Conservation (phyloP, 768 basidiomycete genomes). For the Asterophora parasitica region DNA sequence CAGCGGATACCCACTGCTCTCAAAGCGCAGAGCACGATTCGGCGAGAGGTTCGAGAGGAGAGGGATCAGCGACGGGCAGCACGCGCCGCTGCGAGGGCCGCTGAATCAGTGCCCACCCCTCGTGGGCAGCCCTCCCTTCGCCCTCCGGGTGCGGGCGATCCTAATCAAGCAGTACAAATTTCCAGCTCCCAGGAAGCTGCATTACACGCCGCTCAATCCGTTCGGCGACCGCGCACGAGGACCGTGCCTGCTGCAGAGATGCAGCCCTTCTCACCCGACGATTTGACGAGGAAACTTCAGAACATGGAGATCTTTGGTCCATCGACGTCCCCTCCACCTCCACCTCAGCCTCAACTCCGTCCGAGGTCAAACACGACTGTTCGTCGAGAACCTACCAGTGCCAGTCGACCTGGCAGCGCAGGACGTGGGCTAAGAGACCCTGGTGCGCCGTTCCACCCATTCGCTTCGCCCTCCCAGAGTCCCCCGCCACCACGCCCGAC, state of each 20-base stretch:
- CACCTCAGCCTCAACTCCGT: not conserved
- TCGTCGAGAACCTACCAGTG: slow-evolving; percentile 4
- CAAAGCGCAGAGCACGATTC: slow-evolving; percentile 76
- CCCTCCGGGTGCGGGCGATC: slow-evolving; percentile 30
- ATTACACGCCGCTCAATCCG: slow-evolving; percentile 27
- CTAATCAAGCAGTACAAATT: slow-evolving; percentile 9
- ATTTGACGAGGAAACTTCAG: slow-evolving; percentile 54
- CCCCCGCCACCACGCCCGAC: slow-evolving; percentile 34
- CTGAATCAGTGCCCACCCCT: slow-evolving; percentile 17
- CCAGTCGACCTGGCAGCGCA: slow-evolving; percentile 15
- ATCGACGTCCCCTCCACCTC: slow-evolving; percentile 9
- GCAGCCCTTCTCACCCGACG: slow-evolving; percentile 48
- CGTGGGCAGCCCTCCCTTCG: slow-evolving; percentile 29
- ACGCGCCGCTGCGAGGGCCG: slow-evolving; percentile 28
- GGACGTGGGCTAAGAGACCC: slow-evolving; percentile 13
- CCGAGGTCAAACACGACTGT: slow-evolving; percentile 6
- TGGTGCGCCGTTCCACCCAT: slow-evolving; percentile 1
- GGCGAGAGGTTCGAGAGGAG: slow-evolving; percentile 66
- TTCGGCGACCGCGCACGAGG: slow-evolving; percentile 36
- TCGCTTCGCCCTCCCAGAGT: slow-evolving; percentile 7
- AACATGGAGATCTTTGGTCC: slow-evolving; percentile 37
- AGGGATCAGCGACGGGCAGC: slow-evolving; percentile 52
- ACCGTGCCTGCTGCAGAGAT: slow-evolving; percentile 37
- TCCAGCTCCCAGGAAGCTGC: slow-evolving; percentile 37
- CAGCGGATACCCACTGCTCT: slow-evolving; percentile 79